A percentile compares a stretch with the other conserved stretches of the same genome.
Conservation (phyloP, 495 filamentous ascomycete genomes). For the Copromyces sp. region DNA sequence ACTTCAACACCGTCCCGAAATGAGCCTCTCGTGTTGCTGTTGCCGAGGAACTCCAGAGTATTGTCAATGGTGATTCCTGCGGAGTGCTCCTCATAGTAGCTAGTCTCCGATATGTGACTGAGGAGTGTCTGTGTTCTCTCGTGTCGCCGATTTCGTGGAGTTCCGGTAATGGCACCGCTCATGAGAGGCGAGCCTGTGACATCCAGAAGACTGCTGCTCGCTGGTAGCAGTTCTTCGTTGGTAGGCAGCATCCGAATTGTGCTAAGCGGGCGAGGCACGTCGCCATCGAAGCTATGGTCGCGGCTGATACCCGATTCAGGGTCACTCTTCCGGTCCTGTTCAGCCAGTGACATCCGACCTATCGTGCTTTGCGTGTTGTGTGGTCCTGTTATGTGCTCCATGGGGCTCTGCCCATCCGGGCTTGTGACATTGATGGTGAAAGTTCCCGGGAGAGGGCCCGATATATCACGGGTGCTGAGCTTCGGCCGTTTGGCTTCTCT, state of each 20-base stretch:
- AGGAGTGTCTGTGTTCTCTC: not conserved
- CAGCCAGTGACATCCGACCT: not conserved
- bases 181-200: not conserved
- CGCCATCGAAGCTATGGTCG: not conserved
- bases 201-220: not conserved
- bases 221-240: not conserved
- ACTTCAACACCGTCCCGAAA: slow-evolving; percentile 23
- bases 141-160: not conserved
- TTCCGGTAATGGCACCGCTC: not conserved
- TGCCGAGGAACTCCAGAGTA: slow-evolving; percentile 6
- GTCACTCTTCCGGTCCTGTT: not conserved
- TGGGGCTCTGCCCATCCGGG: not conserved
- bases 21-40: slow-evolving; percentile 1
- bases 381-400: not conserved
- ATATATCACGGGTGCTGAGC: slow-evolving; percentile 26
- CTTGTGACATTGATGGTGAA: slow-evolving; percentile 18
- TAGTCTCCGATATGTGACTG: slow-evolving; percentile 17
- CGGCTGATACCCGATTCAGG: not conserved
- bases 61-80: slow-evolving; percentile 4
- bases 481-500: slow-evolving; percentile 1
- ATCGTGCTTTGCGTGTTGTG: not conserved
- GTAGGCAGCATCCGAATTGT: not conserved
- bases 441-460: slow-evolving; percentile 29
- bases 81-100: slow-evolving; percentile 7
- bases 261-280: not conserved